A percentile compares a stretch with the other conserved stretches of the same genome.
phyloP scores from a whole-genome alignment of 2,329 filamentous ascomycete genomes.

The Fusarium mundagurra region DNA sequence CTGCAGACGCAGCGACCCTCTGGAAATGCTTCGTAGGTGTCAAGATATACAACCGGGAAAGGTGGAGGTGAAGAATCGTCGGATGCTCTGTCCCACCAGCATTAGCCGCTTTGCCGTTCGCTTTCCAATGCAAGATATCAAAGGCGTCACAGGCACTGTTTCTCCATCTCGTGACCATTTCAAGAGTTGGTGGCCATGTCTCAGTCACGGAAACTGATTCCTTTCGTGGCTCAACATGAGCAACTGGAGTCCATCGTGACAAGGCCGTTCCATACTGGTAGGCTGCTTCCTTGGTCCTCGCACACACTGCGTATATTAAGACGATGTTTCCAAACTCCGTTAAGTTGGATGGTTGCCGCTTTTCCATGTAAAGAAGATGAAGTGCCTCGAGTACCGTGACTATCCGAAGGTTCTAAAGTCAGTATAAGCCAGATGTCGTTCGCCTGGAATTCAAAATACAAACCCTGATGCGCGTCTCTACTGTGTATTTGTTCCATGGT shows the following conservation, averaged over 20 bases:
- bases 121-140: conserved; percentile 34
- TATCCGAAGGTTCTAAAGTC: neutral
- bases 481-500: neutral
- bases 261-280: conserved; percentile 15
- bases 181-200: conserved; percentile 23
- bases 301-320: conserved; percentile 24
- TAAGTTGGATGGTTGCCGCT: conserved; percentile 21
- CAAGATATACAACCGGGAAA: conserved; percentile 27
- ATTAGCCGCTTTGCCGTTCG: conserved; percentile 25
- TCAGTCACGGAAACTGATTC: neutral
- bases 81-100: conserved; percentile 32
- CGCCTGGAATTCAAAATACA: neutral
- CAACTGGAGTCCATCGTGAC: conserved; percentile 26
- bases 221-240: conserved; percentile 17
- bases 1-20: neutral
- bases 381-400: conserved; percentile 22
- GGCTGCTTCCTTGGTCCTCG: conserved; percentile 18
- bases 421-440: neutral
- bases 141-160: conserved; percentile 33
- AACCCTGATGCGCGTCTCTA: neutral
- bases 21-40: conserved; percentile 27
- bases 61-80: conserved; percentile 32
- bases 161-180: conserved; percentile 30
- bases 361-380: conserved; percentile 30
- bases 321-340: conserved; percentile 25